phyloP scores from a whole-genome alignment of 2,329 filamentous ascomycete species.

The Talaromyces albobiverticillius region DNA sequence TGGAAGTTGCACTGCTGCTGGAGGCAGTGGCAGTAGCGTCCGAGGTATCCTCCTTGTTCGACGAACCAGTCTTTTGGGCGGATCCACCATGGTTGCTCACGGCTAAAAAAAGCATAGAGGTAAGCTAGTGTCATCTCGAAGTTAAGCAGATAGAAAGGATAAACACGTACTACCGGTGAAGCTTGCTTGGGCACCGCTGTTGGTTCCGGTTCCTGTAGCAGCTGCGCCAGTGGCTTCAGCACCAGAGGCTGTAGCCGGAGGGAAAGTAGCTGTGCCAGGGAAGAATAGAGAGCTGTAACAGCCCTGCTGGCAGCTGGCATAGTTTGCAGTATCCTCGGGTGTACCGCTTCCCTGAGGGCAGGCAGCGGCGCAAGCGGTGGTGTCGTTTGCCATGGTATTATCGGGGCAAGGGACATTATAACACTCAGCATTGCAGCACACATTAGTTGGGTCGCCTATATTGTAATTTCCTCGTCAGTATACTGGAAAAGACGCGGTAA shows the following conservation, averaged over 20 bases:
- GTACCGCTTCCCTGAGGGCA: conserved; percentile 55
- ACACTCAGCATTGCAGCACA: conserved; percentile 53
- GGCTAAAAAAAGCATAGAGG: not conserved
- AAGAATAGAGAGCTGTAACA: conserved; percentile 53
- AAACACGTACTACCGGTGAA: conserved; percentile 7
- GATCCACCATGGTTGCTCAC: conserved; percentile 16
- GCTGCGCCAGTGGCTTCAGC: conserved; percentile 2
- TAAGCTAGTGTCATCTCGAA: not conserved
- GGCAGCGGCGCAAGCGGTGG: conserved; percentile 50
- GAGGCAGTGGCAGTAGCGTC: conserved; percentile 6
- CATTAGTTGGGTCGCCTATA: conserved; percentile 42
- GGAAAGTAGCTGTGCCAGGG: conserved; percentile 24
- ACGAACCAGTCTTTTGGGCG: conserved; percentile 11
- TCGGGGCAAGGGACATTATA: conserved; percentile 52
- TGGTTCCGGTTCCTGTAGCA: conserved; percentile 1
- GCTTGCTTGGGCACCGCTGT: not conserved
- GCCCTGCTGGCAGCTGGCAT: conserved; percentile 46
- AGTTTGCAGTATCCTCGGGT: conserved; percentile 43
- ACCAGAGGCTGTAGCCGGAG: conserved; percentile 17
- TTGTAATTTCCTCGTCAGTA: not conserved
- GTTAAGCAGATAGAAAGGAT: not conserved
- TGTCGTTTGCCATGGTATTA: conserved; percentile 48
- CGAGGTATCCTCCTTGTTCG: not conserved
- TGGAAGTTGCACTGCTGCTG: conserved; percentile 11
- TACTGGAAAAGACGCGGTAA: not conserved